Percentiles rank a stretch among this genome's conserved stretches.
These are phyloP conservation scores for Phoenix roebelenii DNA, from an alignment of 176 grass and related monocot genomes.

Conservation along the genomic window DNA sequence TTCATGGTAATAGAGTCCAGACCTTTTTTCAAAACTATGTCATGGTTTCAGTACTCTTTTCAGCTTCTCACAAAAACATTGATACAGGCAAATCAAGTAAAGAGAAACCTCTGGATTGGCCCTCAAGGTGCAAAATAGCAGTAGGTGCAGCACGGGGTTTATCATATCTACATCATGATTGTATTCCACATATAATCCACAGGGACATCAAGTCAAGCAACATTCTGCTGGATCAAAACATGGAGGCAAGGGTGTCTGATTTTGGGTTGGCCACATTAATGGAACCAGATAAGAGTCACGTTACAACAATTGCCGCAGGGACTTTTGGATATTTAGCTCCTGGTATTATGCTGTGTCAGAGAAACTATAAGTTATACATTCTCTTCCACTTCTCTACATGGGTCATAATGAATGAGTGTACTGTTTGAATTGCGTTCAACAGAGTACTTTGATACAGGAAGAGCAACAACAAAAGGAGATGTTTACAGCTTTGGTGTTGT, in stretches of 20 bases:
- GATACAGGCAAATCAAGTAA: slow-evolving; percentile 25
- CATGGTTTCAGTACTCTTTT: background rate
- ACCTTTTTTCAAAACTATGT: too few species aligned
- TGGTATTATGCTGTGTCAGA: slow-evolving; percentile 11
- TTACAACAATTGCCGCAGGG: slow-evolving; percentile 59
- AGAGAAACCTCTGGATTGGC: slow-evolving; percentile 34
- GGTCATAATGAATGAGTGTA: too few species aligned
- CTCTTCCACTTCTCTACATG: background rate
- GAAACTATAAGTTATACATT: background rate
- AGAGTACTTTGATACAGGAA: slow-evolving; percentile 84
- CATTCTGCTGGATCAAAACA: slow-evolving; percentile 63
- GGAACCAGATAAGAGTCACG: slow-evolving; percentile 45
- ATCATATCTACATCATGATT: slow-evolving; percentile 76
- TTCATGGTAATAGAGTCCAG: slow-evolving; percentile 24
- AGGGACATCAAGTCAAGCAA: slow-evolving; percentile 89
- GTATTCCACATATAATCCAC: slow-evolving; percentile 63
- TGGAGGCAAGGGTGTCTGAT: slow-evolving; percentile 70
- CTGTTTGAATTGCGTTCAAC: slow-evolving; percentile 1
- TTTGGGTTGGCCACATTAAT: slow-evolving; percentile 76
- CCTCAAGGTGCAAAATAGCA: slow-evolving; percentile 37
- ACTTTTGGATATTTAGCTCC: slow-evolving; percentile 87
- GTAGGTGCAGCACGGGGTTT: slow-evolving; percentile 51
- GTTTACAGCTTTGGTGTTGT: slow-evolving; percentile 86
- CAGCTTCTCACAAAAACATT: slow-evolving; percentile 1
- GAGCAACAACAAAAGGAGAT: slow-evolving; percentile 72